Percentiles rank a stretch among this genome's conserved stretches.
Conservation (phyloP, 768 basidiomycete genomes). For the Chalciporus sphaerocephalus region DNA sequence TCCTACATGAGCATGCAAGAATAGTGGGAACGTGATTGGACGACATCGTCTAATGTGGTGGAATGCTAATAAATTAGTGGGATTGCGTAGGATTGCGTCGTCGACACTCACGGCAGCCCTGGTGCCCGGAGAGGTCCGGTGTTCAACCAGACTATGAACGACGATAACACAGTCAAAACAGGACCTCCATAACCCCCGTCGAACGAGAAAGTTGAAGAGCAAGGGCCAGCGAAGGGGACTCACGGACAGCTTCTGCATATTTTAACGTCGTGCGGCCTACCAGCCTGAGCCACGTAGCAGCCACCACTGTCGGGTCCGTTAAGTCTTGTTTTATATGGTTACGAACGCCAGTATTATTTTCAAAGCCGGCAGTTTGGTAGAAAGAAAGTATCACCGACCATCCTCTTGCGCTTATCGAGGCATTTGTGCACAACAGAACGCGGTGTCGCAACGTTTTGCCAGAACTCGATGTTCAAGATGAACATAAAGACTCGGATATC, state of each 20-base stretch:
- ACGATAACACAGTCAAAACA: too few species aligned
- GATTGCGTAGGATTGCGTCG: too few species aligned
- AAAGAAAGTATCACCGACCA: neutral
- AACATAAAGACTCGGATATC: slow-evolving; percentile 34
- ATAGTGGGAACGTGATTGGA: too few species aligned
- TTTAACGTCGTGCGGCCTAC: neutral
- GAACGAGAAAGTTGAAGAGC: neutral
- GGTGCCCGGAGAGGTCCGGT: too few species aligned
- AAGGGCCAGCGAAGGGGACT: too few species aligned
- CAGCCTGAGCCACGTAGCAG: neutral
- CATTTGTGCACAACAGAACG: neutral
- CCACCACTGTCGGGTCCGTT: neutral
- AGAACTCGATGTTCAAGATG: slow-evolving; percentile 29
- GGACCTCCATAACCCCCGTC: too few species aligned
- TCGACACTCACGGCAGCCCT: too few species aligned
- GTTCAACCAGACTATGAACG: too few species aligned
- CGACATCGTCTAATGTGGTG: too few species aligned
- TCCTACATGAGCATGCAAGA: too few species aligned
- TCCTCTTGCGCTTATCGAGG: neutral
- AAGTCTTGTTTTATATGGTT: slow-evolving; percentile 12
- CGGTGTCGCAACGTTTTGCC: slow-evolving; percentile 31
- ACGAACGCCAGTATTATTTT: slow-evolving; percentile 20
- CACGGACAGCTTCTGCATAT: too few species aligned
- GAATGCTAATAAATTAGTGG: too few species aligned
- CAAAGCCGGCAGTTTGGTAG: neutral